Base-by-base conservation (phyloP, 169 alveolate genomes). In the Plasmodium malariae region DNA sequence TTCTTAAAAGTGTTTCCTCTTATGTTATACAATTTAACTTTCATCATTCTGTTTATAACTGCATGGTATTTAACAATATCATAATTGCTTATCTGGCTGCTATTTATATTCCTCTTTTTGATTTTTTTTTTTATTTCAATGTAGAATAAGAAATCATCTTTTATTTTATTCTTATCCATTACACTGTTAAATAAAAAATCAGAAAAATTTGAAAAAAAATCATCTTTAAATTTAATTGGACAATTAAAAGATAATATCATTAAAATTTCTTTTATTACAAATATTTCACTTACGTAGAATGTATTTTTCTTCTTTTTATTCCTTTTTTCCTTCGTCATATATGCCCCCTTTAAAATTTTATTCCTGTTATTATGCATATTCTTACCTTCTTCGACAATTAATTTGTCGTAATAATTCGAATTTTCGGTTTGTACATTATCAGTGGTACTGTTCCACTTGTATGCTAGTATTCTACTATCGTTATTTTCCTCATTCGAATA, bases 71-170 rank as follows among this genome's bases (percentile, higher is more conserved):
- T 43, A 26, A 48, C 57, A 21, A 55, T 60, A 26, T 60, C 45
- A 26, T 37, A 28, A 24, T 60, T 60, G 5, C 19, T 60, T 55
- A 55, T 55, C 3, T 48, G 57, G 3, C 19, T 28, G 7, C 32
- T n/a, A 1, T 14, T 28, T 3, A 21, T 24, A 65, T 34, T 65
- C 1, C 14, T n/a, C 12, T 65, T 65, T 65, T 65, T 17, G 9
- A 32, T 48, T 57, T 51, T 62, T 24, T 43, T 86, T 86, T 86
- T 63, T 24, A 86, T 86, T 37, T 86, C 51, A 57, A 86, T 70
- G 32, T 69, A 86, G 59, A 86, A 86, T 71, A 86, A 86, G 70
- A 86, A 86, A 60, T 86, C 92, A 60, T 86, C 92, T 57, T 86
- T 68, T 28, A 86, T 70, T 49, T 86, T 86, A 21, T 68, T 43